Percentiles rank a stretch among this genome's conserved stretches.
These are phyloP conservation scores for Mortierella sp. DNA, from an alignment of 371 early-diverging fungal genomes.

Conservation along the genomic window DNA sequence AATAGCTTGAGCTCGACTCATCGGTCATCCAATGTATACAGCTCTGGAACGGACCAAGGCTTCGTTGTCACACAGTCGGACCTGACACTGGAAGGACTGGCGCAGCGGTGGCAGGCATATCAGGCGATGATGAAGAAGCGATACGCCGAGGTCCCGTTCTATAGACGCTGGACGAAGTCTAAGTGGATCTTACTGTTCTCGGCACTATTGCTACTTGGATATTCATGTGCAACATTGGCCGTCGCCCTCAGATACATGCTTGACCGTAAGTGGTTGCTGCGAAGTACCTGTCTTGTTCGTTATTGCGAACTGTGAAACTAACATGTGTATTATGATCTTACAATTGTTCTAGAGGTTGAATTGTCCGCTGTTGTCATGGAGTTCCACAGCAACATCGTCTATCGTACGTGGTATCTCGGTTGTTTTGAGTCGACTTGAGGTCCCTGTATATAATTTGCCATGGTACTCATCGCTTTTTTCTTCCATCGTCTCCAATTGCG, in stretches of 20 bases:
- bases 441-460: not conserved
- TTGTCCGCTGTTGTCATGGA: conserved; percentile 35
- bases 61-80: conserved; percentile 42
- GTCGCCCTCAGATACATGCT: conserved; percentile 28
- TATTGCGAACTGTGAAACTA: not conserved
- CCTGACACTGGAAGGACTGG: conserved; percentile 35
- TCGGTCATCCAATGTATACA: conserved; percentile 16
- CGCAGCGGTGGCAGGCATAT: conserved; percentile 44
- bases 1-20: conserved; percentile 13
- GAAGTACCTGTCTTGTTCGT: not conserved
- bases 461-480: not conserved
- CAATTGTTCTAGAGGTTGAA: conserved; percentile 24
- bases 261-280: conserved; percentile 20
- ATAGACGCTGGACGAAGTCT: conserved; percentile 41
- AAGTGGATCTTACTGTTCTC: conserved; percentile 46
- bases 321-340: not conserved
- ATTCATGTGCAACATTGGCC: conserved; percentile 29
- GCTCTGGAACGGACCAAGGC: conserved; percentile 8
- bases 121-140: conserved; percentile 41
- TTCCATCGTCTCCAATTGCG: not conserved
- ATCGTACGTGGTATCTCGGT: conserved; percentile 21
- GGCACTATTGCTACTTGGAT: conserved; percentile 21
- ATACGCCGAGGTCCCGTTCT: conserved; percentile 41
- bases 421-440: not conserved
- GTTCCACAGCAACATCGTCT: conserved; percentile 35